Evolutionary conservation across 2,329 filamentous ascomycete genomes (phyloP), one percentile per base, ranked within the genome.

Genomic region (Diaporthe capsici): DNA sequence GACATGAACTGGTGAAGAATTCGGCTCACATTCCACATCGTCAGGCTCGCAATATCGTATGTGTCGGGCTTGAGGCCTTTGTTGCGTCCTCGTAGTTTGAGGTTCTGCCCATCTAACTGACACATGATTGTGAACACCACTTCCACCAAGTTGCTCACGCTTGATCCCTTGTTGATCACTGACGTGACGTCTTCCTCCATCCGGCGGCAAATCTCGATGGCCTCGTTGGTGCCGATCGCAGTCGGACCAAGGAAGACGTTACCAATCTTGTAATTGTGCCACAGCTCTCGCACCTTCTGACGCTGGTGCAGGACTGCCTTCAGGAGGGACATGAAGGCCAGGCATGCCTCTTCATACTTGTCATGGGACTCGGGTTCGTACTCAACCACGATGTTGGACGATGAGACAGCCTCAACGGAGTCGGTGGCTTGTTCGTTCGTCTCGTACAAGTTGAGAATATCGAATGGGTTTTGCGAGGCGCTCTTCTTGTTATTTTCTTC

Each of bases 161-260:
- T 44, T 10, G 39, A 10, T 9, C 25, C 60, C 37, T 42, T 44
- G 22, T n/a, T 65, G 60, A 65, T 65, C 15, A 65, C 25, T 0
- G 60, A 8, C 15, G 60, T 15, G 3, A 65, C 39, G 10, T 65
- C 60, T 31, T 65, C 60, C 10, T 65, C 60, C 60, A 65, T 65
- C 28, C 37, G 60, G 22, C 60, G 60, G 25, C 60, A 65, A 47
- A 65, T 44, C 7, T 44, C 60, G 39, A 65, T 65, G 39, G 60
- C 60, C 7, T 65, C 60, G 3, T 65, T 65, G n/a, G 60, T 44
- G 39, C 39, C 60, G 39, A 65, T 28, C 9, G 60, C 60, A 22
- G 39, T 17, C 25, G 60, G 60, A 5, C 25, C 60, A 44, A 65
- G 60, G 10, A 12, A 47, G 17, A 47, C 25, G 8, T 20, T 28